These are phyloP conservation scores for Chlamydomonas incerta DNA, from an alignment of 139 green algal species.

Conservation along the genomic window DNA sequence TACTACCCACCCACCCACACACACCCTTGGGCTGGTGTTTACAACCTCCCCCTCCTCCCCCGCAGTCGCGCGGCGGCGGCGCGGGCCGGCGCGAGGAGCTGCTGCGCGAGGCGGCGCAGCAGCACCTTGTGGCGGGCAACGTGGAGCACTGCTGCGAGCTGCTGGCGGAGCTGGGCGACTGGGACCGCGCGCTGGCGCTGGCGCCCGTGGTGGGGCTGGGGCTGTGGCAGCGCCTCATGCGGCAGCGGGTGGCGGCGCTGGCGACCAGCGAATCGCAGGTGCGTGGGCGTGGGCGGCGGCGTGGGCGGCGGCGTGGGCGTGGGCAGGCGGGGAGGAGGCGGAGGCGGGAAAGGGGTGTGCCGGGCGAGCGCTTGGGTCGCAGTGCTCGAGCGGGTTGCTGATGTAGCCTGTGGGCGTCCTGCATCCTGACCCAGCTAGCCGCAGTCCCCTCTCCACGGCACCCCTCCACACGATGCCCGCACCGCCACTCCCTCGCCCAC, in stretches of 20 bases:
- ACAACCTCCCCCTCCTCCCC: too few relatives aligned
- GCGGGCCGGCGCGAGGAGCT: conserved; percentile 41
- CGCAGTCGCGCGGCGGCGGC: conserved; percentile 9
- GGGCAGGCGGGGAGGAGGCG: background rate
- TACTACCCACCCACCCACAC: too few relatives aligned
- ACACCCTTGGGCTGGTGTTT: too few relatives aligned
- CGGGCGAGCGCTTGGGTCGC: too few relatives aligned
- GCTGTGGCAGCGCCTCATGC: conserved; percentile 50
- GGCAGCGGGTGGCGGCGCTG: conserved; percentile 12
- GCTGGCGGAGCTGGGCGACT: conserved; percentile 41
- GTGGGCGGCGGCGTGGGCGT: too few relatives aligned
- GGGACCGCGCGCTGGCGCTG: conserved; percentile 52
- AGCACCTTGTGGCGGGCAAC: conserved; percentile 55
- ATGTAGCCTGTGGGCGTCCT: too few relatives aligned
- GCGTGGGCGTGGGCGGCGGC: too few relatives aligned
- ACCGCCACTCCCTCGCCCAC: too few relatives aligned
- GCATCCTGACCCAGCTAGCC: background rate
- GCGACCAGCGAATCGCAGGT: conserved; percentile 25
- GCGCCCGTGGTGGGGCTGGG: conserved; percentile 40
- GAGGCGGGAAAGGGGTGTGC: background rate
- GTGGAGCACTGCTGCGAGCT: conserved; percentile 57
- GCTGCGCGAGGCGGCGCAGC: conserved; percentile 36
- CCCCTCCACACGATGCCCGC: too few relatives aligned
- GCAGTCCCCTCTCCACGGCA: too few relatives aligned
- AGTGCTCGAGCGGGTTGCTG: too few relatives aligned